Conservation (phyloP, 2,329 filamentous ascomycete species). For the Diaporthe nobilis region DNA sequence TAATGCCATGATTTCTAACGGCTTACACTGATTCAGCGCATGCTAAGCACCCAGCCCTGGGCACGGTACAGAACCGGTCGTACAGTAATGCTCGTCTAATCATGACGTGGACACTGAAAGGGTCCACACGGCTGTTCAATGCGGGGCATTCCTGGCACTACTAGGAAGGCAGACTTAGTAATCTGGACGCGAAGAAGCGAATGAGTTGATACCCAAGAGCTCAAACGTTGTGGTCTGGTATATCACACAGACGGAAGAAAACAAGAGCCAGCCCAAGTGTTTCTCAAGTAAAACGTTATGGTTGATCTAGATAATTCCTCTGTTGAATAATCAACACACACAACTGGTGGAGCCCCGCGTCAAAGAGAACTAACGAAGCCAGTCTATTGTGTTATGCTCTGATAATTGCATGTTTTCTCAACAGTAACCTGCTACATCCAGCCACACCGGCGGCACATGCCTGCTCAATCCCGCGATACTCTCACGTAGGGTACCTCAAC, state of each 20-base stretch:
- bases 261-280: neutral
- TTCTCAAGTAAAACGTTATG: neutral
- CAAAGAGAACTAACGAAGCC: neutral
- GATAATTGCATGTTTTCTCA: slow-evolving; percentile 4
- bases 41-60: neutral
- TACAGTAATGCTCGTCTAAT: slow-evolving; percentile 41
- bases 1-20: slow-evolving; percentile 11
- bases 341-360: neutral
- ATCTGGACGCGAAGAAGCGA: neutral
- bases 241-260: neutral
- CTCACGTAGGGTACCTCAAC: slow-evolving; percentile 98
- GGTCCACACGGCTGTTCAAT: neutral
- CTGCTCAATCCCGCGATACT: slow-evolving; percentile 68
- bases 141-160: neutral
- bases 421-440: neutral
- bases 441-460: neutral
- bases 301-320: slow-evolving; percentile 9
- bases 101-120: slow-evolving; percentile 30
- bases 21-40: slow-evolving; percentile 4
- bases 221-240: neutral
- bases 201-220: neutral
- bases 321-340: neutral
- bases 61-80: neutral
- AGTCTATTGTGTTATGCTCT: slow-evolving; percentile 30
- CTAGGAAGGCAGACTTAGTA: slow-evolving; percentile 16